Conservation (phyloP, 2,329 filamentous ascomycete species). For the Fusarium nodosum region DNA sequence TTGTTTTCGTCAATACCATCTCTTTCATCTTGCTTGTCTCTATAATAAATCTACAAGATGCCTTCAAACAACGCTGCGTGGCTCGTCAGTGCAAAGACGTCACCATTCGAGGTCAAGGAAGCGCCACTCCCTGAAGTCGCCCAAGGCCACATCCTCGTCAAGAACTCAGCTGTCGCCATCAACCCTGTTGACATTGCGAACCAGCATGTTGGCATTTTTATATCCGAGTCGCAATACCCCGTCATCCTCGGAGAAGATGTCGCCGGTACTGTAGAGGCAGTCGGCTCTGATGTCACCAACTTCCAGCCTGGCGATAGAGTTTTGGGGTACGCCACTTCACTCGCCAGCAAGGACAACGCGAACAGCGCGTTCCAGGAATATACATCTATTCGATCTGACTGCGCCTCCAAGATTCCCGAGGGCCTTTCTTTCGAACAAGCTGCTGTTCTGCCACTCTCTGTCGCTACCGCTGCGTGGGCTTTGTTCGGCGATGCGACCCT, state of each 20-base stretch:
- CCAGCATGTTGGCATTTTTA: slow-evolving; percentile 35
- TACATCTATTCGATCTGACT: slow-evolving; percentile 23
- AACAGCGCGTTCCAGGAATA: slow-evolving; percentile 42
- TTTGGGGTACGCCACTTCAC: slow-evolving; percentile 48
- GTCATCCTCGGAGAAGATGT: slow-evolving; percentile 52
- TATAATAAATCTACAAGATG: not conserved
- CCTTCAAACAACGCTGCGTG: slow-evolving; percentile 32
- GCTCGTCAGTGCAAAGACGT: slow-evolving; percentile 26
- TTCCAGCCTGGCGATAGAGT: slow-evolving; percentile 46
- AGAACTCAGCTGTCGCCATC: slow-evolving; percentile 51
- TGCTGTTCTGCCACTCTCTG: slow-evolving; percentile 41
- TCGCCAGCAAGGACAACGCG: slow-evolving; percentile 49
- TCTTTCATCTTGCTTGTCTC: not conserved
- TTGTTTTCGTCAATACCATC: not conserved
- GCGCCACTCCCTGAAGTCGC: slow-evolving; percentile 24
- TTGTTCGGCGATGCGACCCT: slow-evolving; percentile 41
- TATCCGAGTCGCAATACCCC: slow-evolving; percentile 23
- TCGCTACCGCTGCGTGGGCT: slow-evolving; percentile 40
- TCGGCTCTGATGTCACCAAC: slow-evolving; percentile 45
- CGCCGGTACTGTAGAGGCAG: slow-evolving; percentile 52
- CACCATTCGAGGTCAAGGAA: slow-evolving; percentile 33
- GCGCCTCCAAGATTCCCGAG: slow-evolving; percentile 39
- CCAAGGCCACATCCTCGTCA: slow-evolving; percentile 45
- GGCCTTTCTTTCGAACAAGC: slow-evolving; percentile 39
- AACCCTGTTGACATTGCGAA: slow-evolving; percentile 51